phyloP scores from a whole-genome alignment of 371 early-diverging fungal species.

The Vittaforma corneae region DNA sequence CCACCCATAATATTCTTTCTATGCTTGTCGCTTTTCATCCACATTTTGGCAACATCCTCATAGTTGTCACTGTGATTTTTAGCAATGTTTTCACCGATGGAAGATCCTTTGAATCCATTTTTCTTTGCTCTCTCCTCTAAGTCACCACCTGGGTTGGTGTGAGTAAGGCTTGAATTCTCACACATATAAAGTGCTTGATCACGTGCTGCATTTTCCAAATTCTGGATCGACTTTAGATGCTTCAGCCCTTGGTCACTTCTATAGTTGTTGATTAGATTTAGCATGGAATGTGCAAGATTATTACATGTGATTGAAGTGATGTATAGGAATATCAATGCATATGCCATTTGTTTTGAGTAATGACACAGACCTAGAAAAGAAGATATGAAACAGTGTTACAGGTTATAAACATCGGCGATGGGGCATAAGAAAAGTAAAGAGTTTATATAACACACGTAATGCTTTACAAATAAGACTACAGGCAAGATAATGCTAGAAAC shows the following conservation, averaged over 20 bases:
- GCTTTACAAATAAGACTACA: too few relatives aligned
- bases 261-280: conserved; percentile 48
- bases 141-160: conserved; percentile 11
- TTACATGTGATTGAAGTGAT: too few relatives aligned
- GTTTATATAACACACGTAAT: too few relatives aligned
- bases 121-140: conserved; percentile 27
- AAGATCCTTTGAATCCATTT: conserved; percentile 43
- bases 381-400: too few relatives aligned
- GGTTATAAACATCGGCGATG: too few relatives aligned
- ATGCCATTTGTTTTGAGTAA: too few relatives aligned
- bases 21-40: conserved; percentile 53
- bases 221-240: conserved; percentile 12
- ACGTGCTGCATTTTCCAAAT: conserved; percentile 39
- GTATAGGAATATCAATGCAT: too few relatives aligned
- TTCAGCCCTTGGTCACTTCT: conserved; percentile 39
- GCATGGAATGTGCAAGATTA: conserved; percentile 28
- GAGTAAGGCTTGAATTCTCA: conserved; percentile 33
- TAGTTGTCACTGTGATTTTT: conserved; percentile 51
- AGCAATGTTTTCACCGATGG: conserved; percentile 57
- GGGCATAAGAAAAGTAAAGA: too few relatives aligned
- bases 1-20: conserved; percentile 56
- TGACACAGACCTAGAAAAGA: too few relatives aligned
- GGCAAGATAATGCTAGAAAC: too few relatives aligned
- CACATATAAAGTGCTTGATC: conserved; percentile 50
- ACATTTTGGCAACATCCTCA: conserved; percentile 46